Percentiles rank a stretch among this genome's conserved stretches.
These are phyloP conservation scores for Trichophyton simii DNA, from an alignment of 2,329 filamentous ascomycete genomes.

Conservation along the genomic window DNA sequence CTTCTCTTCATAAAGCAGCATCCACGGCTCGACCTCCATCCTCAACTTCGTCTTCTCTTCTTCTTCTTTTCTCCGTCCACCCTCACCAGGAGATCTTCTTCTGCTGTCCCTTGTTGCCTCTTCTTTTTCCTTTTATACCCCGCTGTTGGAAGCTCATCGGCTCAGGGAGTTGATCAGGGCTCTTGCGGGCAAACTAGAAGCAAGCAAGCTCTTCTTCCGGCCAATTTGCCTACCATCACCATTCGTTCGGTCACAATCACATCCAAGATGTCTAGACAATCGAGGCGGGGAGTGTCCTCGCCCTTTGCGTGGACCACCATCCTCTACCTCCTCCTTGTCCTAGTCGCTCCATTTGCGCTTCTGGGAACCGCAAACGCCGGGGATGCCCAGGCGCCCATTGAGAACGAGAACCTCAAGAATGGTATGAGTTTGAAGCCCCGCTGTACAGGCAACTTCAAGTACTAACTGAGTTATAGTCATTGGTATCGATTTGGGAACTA, in stretches of 20 bases:
- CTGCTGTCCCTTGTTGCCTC: conserved; percentile 12
- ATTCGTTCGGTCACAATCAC: conserved; percentile 6
- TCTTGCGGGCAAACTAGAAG: neutral
- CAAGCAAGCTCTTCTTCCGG: neutral
- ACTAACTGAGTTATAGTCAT: conserved; percentile 46
- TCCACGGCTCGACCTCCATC: conserved; percentile 5
- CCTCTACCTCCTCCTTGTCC: conserved; percentile 82
- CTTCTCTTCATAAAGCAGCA: neutral
- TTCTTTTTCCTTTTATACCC: conserved; percentile 8
- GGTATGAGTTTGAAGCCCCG: conserved; percentile 29
- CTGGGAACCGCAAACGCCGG: conserved; percentile 62
- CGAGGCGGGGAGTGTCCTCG: conserved; percentile 48
- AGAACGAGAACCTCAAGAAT: conserved; percentile 64
- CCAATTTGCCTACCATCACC: neutral
- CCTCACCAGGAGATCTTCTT: neutral
- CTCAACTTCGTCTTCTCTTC: conserved; percentile 11
- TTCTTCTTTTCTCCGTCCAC: conserved; percentile 13
- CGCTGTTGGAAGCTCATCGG: neutral
- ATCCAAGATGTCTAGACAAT: conserved; percentile 46
- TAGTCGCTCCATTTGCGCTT: conserved; percentile 73
- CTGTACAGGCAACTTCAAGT: neutral
- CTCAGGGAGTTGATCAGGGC: conserved; percentile 2
- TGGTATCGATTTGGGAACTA: conserved; percentile 91
- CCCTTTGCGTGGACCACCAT: conserved; percentile 75
- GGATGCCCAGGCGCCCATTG: conserved; percentile 49